Base-by-base conservation (phyloP, 306 rosid genomes). In the Malus orientalis region DNA sequence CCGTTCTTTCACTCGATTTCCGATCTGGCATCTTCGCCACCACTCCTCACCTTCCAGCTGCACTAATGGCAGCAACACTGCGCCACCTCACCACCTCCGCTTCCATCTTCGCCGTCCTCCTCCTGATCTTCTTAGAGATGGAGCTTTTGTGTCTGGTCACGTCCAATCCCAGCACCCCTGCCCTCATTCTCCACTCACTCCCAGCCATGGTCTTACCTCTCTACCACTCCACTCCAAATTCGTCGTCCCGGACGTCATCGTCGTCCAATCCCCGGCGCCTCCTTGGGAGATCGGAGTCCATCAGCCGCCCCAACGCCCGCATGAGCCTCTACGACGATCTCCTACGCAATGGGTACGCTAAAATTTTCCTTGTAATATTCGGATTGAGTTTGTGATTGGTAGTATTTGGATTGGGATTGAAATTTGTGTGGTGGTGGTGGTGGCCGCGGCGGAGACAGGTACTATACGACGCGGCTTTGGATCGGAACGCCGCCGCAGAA, bases 401-500 rank as follows among this genome's bases (percentile, higher is more conserved):
- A 42, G 16, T 49, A 13, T 71, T 20, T 32, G 25, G 18, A 27
- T 74, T 30, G 67, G 44, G 32, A 9, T 58, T 51, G 61, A 61
- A 74, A 79, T 57, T 33, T 62, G 8, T 22, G 67, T 8, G 16
- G 69, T 23, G 38, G 69, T 23, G 38, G 27, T 2, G 45, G 67
- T 22, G 16, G 69, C 25, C 22, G 19, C 79, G 53, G 29, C 3
- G 67, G 76, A 0, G 60, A 6, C 67, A 95, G 98, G 76, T 95
- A 95, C 59, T 92, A 92, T 70, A 92, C 99, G 5, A 90, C 97
- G 59, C 87, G 91, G 86, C 90, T 95, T 45, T 92, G 90, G 97
- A 92, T 95, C 86, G 99, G 99, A 51, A 90, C 97, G 74, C 99
- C 97, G 60, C 97, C 97, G 20, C 99, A 95, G 85, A 81, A 57